phyloP scores from a whole-genome alignment of 1,284 basidiomycete genomes.

The Vanrija sp. region DNA sequence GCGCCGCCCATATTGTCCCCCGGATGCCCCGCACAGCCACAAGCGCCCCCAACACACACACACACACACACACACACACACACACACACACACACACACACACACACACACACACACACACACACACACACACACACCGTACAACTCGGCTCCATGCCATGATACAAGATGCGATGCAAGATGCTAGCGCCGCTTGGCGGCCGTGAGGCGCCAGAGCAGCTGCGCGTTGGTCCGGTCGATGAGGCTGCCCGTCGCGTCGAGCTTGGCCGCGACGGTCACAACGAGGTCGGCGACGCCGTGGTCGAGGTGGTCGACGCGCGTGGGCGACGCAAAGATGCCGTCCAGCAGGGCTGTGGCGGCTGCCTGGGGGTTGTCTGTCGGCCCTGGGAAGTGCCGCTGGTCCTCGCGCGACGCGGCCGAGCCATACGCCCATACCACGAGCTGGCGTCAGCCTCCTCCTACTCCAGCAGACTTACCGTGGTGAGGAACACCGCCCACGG shows the following conservation, averaged over 20 bases:
- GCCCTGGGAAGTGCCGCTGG: neutral
- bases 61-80: too few relatives aligned
- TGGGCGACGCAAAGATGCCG: constrained; percentile 13
- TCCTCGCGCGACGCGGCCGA: constrained; percentile 6
- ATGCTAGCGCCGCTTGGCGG: neutral
- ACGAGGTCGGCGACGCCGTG: constrained; percentile 20
- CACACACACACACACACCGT: too few relatives aligned
- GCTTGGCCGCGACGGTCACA: constrained; percentile 13
- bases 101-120: too few relatives aligned
- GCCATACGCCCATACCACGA: constrained; percentile 32
- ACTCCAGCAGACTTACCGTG: constrained; percentile 20
- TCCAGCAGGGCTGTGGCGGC: constrained; percentile 16
- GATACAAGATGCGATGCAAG: too few relatives aligned
- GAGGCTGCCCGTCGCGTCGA: constrained; percentile 7
- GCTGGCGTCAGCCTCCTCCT: constrained; percentile 3
- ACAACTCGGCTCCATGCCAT: too few relatives aligned
- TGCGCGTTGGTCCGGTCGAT: constrained; percentile 16
- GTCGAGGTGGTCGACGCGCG: constrained; percentile 12
- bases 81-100: too few relatives aligned
- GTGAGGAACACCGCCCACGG: constrained; percentile 38
- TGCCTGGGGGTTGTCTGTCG: constrained; percentile 3
- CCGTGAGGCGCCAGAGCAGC: constrained; percentile 16
- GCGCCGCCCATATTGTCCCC: too few relatives aligned
- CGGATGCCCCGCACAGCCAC: too few relatives aligned
- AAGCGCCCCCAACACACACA: too few relatives aligned